Conservation (phyloP, 352 stramenopile species). For the Phytophthora colocasiae region DNA sequence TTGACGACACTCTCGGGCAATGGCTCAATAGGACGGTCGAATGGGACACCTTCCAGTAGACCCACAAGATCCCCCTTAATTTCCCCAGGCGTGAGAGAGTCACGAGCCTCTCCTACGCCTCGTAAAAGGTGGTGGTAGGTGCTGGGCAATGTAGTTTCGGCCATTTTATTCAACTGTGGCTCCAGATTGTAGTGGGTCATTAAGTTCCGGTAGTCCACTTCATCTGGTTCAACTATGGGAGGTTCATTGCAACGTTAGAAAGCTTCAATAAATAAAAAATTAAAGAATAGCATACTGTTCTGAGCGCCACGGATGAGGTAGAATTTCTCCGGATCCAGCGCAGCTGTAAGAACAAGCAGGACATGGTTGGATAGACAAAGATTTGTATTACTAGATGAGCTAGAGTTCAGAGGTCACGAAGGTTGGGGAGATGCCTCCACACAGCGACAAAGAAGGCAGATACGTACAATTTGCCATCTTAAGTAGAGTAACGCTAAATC, state of each 20-base stretch:
- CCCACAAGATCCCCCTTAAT: conserved; percentile 62
- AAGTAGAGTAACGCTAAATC: neutral
- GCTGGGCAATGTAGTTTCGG: conserved; percentile 55
- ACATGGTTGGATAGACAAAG: conserved; percentile 11
- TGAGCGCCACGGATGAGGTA: conserved; percentile 66
- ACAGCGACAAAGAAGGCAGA: conserved; percentile 3
- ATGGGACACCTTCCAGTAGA: conserved; percentile 74
- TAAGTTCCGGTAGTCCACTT: conserved; percentile 62
- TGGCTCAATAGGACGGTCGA: conserved; percentile 81
- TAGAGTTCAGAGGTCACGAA: neutral
- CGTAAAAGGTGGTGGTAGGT: conserved; percentile 81
- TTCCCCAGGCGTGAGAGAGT: conserved; percentile 45
- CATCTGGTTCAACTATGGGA: conserved; percentile 61
- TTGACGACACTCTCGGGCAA: conserved; percentile 77
- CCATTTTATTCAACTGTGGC: conserved; percentile 67
- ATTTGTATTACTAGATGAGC: neutral
- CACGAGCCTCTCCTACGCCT: conserved; percentile 59
- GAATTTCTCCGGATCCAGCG: conserved; percentile 50
- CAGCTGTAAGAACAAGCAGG: conserved; percentile 18
- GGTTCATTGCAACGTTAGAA: conserved; percentile 4
- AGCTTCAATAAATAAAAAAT: neutral
- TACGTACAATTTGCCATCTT: conserved; percentile 31
- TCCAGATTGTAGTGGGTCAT: conserved; percentile 80
- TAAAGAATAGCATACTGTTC: conserved; percentile 52
- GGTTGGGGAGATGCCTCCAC: neutral